Evolutionary conservation across 305 asterid genomes (phyloP).

Genomic region (Fraxinus sp.): DNA sequence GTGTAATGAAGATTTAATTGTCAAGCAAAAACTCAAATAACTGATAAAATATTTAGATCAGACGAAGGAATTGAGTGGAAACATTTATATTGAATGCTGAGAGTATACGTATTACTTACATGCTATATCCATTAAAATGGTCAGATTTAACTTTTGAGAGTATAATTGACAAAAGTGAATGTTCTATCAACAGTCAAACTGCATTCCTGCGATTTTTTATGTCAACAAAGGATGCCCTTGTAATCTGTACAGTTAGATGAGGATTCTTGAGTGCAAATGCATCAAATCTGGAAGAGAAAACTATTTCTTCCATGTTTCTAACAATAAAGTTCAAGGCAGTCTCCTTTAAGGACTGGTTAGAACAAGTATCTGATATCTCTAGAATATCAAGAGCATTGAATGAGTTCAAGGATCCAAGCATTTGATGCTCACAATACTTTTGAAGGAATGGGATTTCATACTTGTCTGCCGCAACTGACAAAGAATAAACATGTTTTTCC

Average conservation of each 20-base stretch:
- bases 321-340: constrained; percentile 66
- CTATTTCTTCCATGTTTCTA: constrained; percentile 78
- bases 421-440: constrained; percentile 63
- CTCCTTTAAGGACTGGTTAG: constrained; percentile 57
- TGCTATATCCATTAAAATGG: background rate
- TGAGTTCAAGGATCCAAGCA: constrained; percentile 62
- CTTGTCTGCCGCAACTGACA: constrained; percentile 84
- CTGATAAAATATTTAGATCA: background rate
- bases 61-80: background rate
- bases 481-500: constrained; percentile 63
- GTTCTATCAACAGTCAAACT: constrained; percentile 17
- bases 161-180: background rate
- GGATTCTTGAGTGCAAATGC: constrained; percentile 85
- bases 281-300: constrained; percentile 62
- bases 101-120: background rate
- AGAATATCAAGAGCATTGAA: constrained; percentile 69
- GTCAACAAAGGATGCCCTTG: constrained; percentile 76
- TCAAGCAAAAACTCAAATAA: background rate
- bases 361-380: constrained; percentile 75
- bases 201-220: constrained; percentile 44
- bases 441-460: constrained; percentile 71
- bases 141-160: background rate
- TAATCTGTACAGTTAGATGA: constrained; percentile 76
- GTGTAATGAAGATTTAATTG: background rate
- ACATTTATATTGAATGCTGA: background rate